A percentile compares a stretch with the other conserved stretches of the same genome.
Conservation (phyloP, 805 yeast genomes). For the Brettanomyces anomalus region DNA sequence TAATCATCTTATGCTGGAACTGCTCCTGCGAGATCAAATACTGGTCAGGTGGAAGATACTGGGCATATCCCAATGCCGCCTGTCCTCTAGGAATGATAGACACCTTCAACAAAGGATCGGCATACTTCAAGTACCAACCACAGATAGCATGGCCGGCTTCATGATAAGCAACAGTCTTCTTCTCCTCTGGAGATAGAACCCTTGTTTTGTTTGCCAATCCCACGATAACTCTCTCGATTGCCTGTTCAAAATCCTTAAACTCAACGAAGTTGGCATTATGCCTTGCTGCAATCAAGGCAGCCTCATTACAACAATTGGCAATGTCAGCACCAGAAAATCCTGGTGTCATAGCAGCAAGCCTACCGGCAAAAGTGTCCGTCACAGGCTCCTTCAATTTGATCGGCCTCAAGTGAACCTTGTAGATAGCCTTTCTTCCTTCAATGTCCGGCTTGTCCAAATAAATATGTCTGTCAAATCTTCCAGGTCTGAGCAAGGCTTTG, state of each 20-base stretch:
- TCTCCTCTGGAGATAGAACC: constrained; percentile 77
- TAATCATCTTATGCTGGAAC: constrained; percentile 74
- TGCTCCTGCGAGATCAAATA: constrained; percentile 74
- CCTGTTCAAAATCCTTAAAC: constrained; percentile 81
- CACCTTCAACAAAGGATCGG: constrained; percentile 91
- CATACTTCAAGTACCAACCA: constrained; percentile 89
- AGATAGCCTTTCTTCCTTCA: constrained; percentile 90
- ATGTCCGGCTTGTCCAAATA: constrained; percentile 88
- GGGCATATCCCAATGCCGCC: constrained; percentile 96
- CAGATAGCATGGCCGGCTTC: constrained; percentile 99
- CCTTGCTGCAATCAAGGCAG: constrained; percentile 95
- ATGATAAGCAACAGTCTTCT: constrained; percentile 88
- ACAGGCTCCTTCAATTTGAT: constrained; percentile 47
- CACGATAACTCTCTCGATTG: constrained; percentile 94
- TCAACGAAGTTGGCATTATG: constrained; percentile 60
- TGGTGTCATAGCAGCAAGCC: constrained; percentile 92
- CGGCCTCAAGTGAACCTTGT: constrained; percentile 73
- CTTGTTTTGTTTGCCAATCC: constrained; percentile 89
- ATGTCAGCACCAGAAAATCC: constrained; percentile 99
- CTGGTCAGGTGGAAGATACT: constrained; percentile 89
- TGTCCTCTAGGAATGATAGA: constrained; percentile 96
- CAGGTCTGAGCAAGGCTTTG: constrained; percentile 90
- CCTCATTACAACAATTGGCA: constrained; percentile 95
- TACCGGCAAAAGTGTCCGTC: constrained; percentile 61
- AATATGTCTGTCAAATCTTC: constrained; percentile 93